Evolutionary conservation across 2,329 filamentous ascomycete genomes (phyloP), one percentile per base, ranked within the genome.

Genomic region (Ceratocystis cacaofunesta): DNA sequence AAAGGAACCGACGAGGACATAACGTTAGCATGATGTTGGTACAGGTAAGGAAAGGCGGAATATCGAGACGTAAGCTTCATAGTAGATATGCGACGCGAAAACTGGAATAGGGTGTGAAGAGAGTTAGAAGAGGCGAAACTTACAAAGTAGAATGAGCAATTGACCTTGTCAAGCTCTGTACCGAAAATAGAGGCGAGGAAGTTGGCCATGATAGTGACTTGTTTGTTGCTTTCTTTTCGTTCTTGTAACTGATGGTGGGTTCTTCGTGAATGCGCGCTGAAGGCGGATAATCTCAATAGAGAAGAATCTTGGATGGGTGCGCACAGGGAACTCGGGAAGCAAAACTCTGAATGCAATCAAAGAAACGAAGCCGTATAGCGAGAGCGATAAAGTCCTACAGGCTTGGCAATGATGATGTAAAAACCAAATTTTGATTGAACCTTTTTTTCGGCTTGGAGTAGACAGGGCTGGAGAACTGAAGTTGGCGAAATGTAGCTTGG

Each of bases 101-200:
- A 10, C 12, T 2, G 6, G 2, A 46, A 41, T 15, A 41, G 32
- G 32, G 8, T 10, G 32, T 8, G 32, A 43, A 25, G 30, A 41
- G 15, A 46, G 41, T 2, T 12, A 48, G 55, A 19, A 10, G 43
- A 22, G 28, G 44, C n/a, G 25, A 19, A 46, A 72, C 75, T 70
- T 73, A 77, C 75, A 68, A 78, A 78, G 85, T 99, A 99, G 85
- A 99, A 99, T 66, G 89, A 94, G 84, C 94, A 96, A 84, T 97
- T 96, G 80, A 96, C 92, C 75, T 92, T 99, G 86, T 99, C 94
- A 78, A 97, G 94, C 83, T 99, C 94, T 36, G 94, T 99, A 73
- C 94, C 94, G 82, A 99, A 99, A 79, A 99, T 99, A 75, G 91
- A 96, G 73, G 94, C 94, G 76, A 99, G 89, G 76, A 96, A 97